These are phyloP conservation scores for Zizania palustris DNA, from an alignment of 202 grass and related monocot species.

Conservation along the genomic window DNA sequence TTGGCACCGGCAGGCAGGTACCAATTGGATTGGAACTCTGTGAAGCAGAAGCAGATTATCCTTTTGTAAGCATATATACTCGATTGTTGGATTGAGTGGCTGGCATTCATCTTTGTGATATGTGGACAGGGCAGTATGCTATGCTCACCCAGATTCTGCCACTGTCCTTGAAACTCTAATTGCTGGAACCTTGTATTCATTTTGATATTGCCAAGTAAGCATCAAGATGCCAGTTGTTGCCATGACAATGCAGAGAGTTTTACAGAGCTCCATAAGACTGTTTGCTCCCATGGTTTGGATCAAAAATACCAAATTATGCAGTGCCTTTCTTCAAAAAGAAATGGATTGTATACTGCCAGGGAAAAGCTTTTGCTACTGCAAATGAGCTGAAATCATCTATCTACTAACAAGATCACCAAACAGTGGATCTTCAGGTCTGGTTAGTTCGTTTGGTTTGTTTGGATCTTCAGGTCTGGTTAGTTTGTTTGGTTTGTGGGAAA, in stretches of 20 bases:
- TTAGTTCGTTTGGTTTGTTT: too few species aligned
- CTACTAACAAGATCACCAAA: too few species aligned
- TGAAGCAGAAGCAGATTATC: background rate
- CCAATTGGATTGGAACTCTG: constrained; percentile 26
- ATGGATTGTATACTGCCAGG: too few species aligned
- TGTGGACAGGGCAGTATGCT: background rate
- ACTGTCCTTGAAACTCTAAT: background rate
- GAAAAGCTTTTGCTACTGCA: too few species aligned
- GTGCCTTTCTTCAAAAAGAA: too few species aligned
- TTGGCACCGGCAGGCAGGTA: background rate
- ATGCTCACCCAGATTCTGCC: background rate
- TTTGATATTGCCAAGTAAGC: too few species aligned
- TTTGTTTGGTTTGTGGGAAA: too few species aligned
- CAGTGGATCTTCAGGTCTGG: too few species aligned
- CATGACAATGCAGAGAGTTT: background rate
- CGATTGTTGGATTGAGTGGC: constrained; percentile 1
- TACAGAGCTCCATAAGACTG: background rate
- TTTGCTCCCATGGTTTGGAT: constrained; percentile 1
- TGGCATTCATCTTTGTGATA: background rate
- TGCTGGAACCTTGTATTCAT: background rate
- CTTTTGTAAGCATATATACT: constrained; percentile 17
- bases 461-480: too few species aligned
- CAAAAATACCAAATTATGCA: background rate
- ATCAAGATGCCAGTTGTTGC: background rate
- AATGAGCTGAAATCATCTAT: too few species aligned